Conservation (phyloP, 2,329 filamentous ascomycete genomes). For the Beauveria medogensis region DNA sequence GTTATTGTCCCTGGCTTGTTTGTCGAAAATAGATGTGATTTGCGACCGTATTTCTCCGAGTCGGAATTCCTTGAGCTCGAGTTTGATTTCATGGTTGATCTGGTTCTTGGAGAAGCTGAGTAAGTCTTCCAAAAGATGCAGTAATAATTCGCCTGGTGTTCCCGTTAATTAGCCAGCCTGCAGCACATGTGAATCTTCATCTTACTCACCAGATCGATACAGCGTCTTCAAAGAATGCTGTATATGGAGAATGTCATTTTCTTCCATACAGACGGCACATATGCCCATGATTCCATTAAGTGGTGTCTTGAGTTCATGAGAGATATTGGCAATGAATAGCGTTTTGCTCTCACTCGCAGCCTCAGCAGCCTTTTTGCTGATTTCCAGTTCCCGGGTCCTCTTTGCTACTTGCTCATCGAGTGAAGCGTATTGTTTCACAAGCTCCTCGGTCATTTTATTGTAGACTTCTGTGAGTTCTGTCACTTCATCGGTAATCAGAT, state of each 20-base stretch:
- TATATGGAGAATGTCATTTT: conserved; percentile 68
- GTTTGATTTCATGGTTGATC: conserved; percentile 71
- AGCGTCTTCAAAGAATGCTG: conserved; percentile 80
- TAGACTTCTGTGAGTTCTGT: conserved; percentile 80
- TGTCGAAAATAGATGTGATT: conserved; percentile 78
- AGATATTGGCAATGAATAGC: conserved; percentile 93
- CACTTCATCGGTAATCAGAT: conserved; percentile 72
- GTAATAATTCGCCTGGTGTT: conserved; percentile 55
- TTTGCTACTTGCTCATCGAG: conserved; percentile 79
- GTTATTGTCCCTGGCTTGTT: conserved; percentile 72
- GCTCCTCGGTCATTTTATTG: conserved; percentile 89
- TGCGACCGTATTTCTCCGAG: conserved; percentile 79
- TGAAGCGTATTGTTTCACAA: conserved; percentile 76
- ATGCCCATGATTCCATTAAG: conserved; percentile 94
- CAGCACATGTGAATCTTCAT: background rate
- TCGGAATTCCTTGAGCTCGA: conserved; percentile 81
- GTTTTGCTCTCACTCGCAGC: conserved; percentile 97
- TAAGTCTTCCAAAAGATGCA: conserved; percentile 82
- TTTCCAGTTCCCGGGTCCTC: conserved; percentile 74
- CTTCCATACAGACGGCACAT: conserved; percentile 88
- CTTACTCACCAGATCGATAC: conserved; percentile 61
- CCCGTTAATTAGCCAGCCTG: background rate
- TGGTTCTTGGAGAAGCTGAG: conserved; percentile 94
- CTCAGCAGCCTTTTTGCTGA: conserved; percentile 86
- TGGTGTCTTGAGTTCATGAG: conserved; percentile 80